phyloP scores from a whole-genome alignment of 352 stramenopile genomes.

The Phytophthora idaei region DNA sequence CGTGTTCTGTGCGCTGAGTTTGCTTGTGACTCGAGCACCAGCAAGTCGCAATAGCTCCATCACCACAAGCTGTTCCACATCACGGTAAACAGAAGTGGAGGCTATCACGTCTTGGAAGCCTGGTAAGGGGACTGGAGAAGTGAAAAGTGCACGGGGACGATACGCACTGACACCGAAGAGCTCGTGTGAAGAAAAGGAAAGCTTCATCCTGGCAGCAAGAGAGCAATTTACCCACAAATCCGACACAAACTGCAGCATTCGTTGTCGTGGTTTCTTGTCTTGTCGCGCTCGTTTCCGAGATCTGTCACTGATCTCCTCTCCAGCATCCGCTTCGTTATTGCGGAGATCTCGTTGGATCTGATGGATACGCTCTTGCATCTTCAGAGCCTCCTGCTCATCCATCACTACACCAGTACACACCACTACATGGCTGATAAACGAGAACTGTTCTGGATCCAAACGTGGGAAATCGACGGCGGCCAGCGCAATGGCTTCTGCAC shows the following conservation, averaged over 20 bases:
- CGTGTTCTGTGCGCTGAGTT: slow-evolving; percentile 63
- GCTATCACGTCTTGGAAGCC: slow-evolving; percentile 58
- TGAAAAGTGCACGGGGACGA: slow-evolving; percentile 53
- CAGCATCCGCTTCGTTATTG: neutral
- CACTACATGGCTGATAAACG: slow-evolving; percentile 71
- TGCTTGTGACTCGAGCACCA: slow-evolving; percentile 55
- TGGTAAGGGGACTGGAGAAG: slow-evolving; percentile 43
- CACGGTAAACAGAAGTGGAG: slow-evolving; percentile 66
- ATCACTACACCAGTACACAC: slow-evolving; percentile 59
- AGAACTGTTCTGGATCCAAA: slow-evolving; percentile 58
- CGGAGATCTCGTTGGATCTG: slow-evolving; percentile 24
- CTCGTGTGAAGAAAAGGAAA: slow-evolving; percentile 60
- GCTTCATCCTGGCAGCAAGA: slow-evolving; percentile 46
- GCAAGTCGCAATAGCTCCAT: slow-evolving; percentile 59
- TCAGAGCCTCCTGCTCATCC: slow-evolving; percentile 34
- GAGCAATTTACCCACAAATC: slow-evolving; percentile 81
- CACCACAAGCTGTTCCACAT: slow-evolving; percentile 68
- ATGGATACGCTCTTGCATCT: slow-evolving; percentile 39
- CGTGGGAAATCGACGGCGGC: slow-evolving; percentile 52
- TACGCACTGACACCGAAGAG: slow-evolving; percentile 49
- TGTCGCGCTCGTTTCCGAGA: slow-evolving; percentile 28
- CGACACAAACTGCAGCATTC: slow-evolving; percentile 58
- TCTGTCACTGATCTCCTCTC: neutral
- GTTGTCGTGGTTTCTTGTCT: slow-evolving; percentile 26
- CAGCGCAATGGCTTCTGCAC: slow-evolving; percentile 54